These are phyloP conservation scores for Crucihimalaya himalaica DNA, from an alignment of 345 rosid genomes.

Conservation along the genomic window DNA sequence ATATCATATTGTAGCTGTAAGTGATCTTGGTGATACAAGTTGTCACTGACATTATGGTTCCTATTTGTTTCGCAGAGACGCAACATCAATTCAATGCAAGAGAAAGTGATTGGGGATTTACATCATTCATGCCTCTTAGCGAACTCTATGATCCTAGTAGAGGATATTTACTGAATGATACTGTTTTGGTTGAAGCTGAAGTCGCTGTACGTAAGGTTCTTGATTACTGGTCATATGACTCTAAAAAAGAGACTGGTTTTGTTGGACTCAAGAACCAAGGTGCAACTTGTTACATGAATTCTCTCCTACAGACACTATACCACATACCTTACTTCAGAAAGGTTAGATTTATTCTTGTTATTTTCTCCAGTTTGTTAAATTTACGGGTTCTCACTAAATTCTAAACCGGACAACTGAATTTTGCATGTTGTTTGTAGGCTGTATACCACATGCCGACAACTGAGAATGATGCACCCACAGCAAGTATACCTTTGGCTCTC, in stretches of 20 bases:
- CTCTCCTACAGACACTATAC: conserved; percentile 87
- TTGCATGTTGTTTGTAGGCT: conserved; percentile 56
- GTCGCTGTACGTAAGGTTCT: conserved; percentile 74
- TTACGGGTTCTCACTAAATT: not conserved
- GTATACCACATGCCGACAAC: conserved; percentile 99
- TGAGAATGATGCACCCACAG: conserved; percentile 87
- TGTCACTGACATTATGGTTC: conserved; percentile 24
- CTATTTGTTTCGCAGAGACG: conserved; percentile 59
- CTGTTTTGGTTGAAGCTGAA: conserved; percentile 84
- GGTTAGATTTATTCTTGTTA: conserved; percentile 46
- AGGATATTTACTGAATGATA: conserved; percentile 83
- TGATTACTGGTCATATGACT: conserved; percentile 90
- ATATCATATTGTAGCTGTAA: conserved; percentile 2
- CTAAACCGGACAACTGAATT: conserved; percentile 19
- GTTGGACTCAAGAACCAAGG: conserved; percentile 99
- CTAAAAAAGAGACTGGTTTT: conserved; percentile 94
- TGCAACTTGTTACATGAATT: conserved; percentile 99
- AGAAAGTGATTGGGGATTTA: conserved; percentile 97
- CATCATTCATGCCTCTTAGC: conserved; percentile 88
- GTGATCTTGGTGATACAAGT: conserved; percentile 9
- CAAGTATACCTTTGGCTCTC: conserved; percentile 93
- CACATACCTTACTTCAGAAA: conserved; percentile 97
- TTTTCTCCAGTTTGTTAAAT: conserved; percentile 9
- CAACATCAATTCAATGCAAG: conserved; percentile 91
- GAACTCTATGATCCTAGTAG: conserved; percentile 88